Conservation (phyloP, 306 rosid species). For the Senna tora region DNA sequence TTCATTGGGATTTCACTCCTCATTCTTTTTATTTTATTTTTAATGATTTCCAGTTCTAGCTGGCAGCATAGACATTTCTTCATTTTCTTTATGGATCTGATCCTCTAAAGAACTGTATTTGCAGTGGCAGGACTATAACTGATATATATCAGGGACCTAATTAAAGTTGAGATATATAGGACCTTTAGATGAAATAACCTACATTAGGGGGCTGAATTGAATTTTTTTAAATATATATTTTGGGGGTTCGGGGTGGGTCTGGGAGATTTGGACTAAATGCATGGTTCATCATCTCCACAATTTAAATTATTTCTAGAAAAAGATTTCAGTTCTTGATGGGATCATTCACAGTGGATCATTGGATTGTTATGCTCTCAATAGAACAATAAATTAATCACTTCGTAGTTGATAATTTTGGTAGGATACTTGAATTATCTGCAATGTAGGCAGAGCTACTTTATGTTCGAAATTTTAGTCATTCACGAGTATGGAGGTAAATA, state of each 20-base stretch:
- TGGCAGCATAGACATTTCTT: constrained; percentile 18
- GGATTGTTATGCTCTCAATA: neutral
- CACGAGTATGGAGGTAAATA: neutral
- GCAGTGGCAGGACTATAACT: constrained; percentile 8
- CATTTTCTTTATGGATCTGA: constrained; percentile 27
- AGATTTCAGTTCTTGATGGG: constrained; percentile 18
- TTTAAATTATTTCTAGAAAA: neutral
- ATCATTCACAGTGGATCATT: neutral
- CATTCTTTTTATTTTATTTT: constrained; percentile 26
- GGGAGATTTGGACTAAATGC: neutral
- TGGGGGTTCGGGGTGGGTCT: neutral
- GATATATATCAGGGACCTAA: constrained; percentile 8
- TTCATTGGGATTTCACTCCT: neutral
- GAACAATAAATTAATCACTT: neutral
- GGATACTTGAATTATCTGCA: constrained; percentile 2
- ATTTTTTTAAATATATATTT: neutral
- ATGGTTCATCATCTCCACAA: neutral
- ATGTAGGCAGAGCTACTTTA: neutral
- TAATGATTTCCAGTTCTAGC: constrained; percentile 24
- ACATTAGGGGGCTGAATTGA: neutral
- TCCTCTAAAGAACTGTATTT: constrained; percentile 16
- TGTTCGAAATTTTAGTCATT: neutral
- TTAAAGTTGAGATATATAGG: constrained; percentile 8
- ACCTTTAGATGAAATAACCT: constrained; percentile 16
- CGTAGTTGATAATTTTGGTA: neutral